Base-by-base conservation (phyloP, 2,329 filamentous ascomycete species). In the Neurospora crassa region DNA sequence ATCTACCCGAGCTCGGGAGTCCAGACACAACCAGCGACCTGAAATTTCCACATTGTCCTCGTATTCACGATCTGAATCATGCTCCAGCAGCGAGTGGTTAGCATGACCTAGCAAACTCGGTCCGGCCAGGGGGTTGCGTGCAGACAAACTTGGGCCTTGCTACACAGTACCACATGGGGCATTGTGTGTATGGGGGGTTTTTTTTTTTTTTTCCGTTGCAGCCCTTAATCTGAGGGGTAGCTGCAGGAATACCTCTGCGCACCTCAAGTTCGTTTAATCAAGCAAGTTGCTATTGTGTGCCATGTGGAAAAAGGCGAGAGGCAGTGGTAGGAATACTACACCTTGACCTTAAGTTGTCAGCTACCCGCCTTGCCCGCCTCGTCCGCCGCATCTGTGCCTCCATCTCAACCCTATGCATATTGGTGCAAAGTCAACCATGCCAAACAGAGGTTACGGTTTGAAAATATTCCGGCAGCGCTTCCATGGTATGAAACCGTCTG, bases 361-460 rank as follows among this genome's bases (percentile, higher is more conserved):
- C 53, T 63, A 63, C 53, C 53, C 53, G 53, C 53, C 29, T 63
- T 63, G 53, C 53, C 53, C 47, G 47, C 47, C 47, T 34, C 18
- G 47, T 24, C 47, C 53, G 53, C 53, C 53, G 53, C 53, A 63
- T 63, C 29, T 63, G 53, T 63, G 42, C 69, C 68, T 70, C 69
- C 53, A 69, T 47, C 67, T 72, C 69, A 71, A 75, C 73, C 73
- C 71, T 73, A 72, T 63, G 42, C 68, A 74, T 71, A 74, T 74
- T 74, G 63, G 40, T 67, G 16, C 47, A 67, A 45, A 63, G 53
- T 37, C 53, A 63, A 63, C 53, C 53, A 63, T 63, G 53, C 34
- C 53, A 34, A 11, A 63, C 53, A 7, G 53, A 37, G 53, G 53
- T 63, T 37, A 18, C 24, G 53, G 53, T 63, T 63, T 63, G 53